Evolutionary conservation across 139 green algal genomes (phyloP), one percentile per base, ranked within the genome.

Genomic region (Chlamydomonas sphaeroides): DNA sequence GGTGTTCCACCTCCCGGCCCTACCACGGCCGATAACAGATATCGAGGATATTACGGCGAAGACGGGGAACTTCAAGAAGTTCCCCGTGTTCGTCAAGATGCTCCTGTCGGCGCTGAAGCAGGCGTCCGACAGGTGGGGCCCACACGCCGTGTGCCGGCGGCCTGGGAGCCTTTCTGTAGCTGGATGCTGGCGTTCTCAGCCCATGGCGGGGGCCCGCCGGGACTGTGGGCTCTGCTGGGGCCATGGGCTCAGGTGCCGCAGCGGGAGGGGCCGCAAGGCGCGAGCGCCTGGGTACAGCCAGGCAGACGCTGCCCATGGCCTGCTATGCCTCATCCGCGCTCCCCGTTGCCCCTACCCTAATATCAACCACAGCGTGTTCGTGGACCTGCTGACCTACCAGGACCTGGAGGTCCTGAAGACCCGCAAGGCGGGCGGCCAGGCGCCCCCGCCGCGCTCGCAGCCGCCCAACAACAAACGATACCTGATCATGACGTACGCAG

Each of bases 41-140:
- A 87, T 98, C n/a, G 94, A 98, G 69, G 94, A 98, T 65, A 96
- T 98, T 80, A 98, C 94, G 0, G 66, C 85, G 30, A 97, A 97
- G 68, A 97, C 96, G 8, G 94, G 94, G 41, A 98, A 93, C 88
- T 97, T 94, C 90, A 98, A 97, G 71, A 95, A 93, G 77, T 96
- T 93, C 85, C 68, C 78, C 10, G 91, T 97, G 0, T 98, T 98
- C 83, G 89, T 95, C 15, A 88, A 88, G 25, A 98, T 98, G 96
- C 88, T 98, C 63, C 65, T 93, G 18, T 92, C 87, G 8, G 94
- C 94, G 21, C 38, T 98, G 61, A 89, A 88, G 53, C 57, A 85
- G 35, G 87, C 92, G 26, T 96, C 90, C 14, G 92, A 96, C 81
- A n/a, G n/a, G n/a, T n/a, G n/a, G n/a, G n/a, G n/a, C n/a, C n/a